Evolutionary conservation across 2,329 filamentous ascomycete species (phyloP).

Genomic region (Exophiala viscosa): DNA sequence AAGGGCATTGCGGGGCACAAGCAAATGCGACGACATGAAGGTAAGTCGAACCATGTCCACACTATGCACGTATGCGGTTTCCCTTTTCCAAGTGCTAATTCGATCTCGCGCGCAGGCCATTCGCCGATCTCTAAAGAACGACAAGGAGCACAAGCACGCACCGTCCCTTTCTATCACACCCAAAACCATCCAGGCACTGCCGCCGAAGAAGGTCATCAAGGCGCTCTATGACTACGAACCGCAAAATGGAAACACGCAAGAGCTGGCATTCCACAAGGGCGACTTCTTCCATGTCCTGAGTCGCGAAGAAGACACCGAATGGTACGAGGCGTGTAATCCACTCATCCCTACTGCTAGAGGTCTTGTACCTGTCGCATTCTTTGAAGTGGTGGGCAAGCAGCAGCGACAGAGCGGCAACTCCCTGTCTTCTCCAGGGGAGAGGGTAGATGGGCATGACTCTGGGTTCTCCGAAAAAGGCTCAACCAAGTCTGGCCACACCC

Average conservation of each 20-base stretch:
- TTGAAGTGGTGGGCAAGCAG: constrained; percentile 86
- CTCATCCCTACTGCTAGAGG: constrained; percentile 80
- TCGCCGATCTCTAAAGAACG: constrained; percentile 84
- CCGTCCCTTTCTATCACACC: constrained; percentile 73
- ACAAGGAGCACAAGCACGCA: constrained; percentile 61
- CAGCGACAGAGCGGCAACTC: constrained; percentile 82
- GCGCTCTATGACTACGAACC: constrained; percentile 91
- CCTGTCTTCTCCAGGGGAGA: constrained; percentile 48
- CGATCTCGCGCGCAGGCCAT: constrained; percentile 57
- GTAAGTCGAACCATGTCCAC: constrained; percentile 11
- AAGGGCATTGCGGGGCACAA: constrained; percentile 19
- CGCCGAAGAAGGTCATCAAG: constrained; percentile 97
- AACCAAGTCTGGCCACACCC: constrained; percentile 30
- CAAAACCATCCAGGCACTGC: constrained; percentile 84
- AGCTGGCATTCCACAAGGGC: constrained; percentile 87
- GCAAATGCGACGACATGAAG: constrained; percentile 25
- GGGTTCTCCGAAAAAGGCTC: constrained; percentile 66
- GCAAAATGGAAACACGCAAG: constrained; percentile 61
- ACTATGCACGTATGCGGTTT: not conserved
- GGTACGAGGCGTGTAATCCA: constrained; percentile 98
- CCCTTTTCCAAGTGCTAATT: not conserved
- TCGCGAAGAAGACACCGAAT: constrained; percentile 88
- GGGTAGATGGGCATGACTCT: constrained; percentile 75
- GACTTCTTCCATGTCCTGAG: constrained; percentile 98
- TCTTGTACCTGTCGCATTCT: constrained; percentile 89